Conservation (phyloP, 331 rosid species). For the Spiraea crenata region DNA sequence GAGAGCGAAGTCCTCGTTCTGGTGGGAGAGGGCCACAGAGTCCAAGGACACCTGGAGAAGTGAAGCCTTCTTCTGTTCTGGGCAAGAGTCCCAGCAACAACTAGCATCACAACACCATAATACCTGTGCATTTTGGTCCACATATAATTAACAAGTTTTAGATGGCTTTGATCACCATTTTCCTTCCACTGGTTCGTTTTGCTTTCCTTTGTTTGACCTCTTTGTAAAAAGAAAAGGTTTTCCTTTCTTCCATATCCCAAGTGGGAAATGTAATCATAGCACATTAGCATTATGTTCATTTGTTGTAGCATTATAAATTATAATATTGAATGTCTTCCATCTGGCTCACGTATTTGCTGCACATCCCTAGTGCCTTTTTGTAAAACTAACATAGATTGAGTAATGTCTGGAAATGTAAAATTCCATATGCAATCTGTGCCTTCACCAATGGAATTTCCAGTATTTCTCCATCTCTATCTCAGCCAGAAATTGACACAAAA, state of each 20-base stretch:
- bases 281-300: slow-evolving; percentile 2
- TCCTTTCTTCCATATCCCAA: slow-evolving; percentile 7
- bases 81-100: slow-evolving; percentile 71
- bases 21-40: slow-evolving; percentile 57
- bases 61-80: slow-evolving; percentile 29
- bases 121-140: slow-evolving; percentile 6
- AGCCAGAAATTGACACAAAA: too few relatives aligned
- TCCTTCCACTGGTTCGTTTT: not conserved
- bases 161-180: not conserved
- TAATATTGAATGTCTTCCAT: slow-evolving; percentile 1
- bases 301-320: not conserved
- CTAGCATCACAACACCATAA: slow-evolving; percentile 42
- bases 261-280: not conserved
- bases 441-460: too few relatives aligned
- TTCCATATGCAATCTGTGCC: too few relatives aligned
- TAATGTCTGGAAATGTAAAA: not conserved
- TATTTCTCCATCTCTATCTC: too few relatives aligned
- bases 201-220: slow-evolving; percentile 28
- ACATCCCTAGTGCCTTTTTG: too few relatives aligned
- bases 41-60: slow-evolving; percentile 45
- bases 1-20: slow-evolving; percentile 67
- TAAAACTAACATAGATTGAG: not conserved
- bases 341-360: not conserved
- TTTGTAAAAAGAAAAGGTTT: slow-evolving; percentile 39
- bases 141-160: slow-evolving; percentile 21